Conservation (phyloP, 495 filamentous ascomycete species). For the Hypoxylon trugodes region DNA sequence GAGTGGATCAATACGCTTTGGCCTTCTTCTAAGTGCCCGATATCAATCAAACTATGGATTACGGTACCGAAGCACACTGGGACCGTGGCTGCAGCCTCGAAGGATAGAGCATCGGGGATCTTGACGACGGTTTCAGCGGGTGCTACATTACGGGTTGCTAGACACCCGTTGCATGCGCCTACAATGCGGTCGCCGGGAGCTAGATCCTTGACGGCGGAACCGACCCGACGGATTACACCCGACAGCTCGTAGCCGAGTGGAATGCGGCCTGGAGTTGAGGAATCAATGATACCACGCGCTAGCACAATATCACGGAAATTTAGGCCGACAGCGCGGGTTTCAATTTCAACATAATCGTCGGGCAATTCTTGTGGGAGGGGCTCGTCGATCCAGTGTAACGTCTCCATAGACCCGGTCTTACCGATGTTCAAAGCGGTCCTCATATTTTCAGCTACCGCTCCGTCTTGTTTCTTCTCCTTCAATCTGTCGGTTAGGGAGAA, state of each 20-base stretch:
- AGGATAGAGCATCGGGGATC: slow-evolving; percentile 54
- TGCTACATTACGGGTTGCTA: slow-evolving; percentile 42
- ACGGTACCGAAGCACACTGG: slow-evolving; percentile 63
- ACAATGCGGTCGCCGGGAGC: slow-evolving; percentile 53
- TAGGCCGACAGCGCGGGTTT: slow-evolving; percentile 48
- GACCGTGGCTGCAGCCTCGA: slow-evolving; percentile 59
- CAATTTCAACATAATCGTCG: slow-evolving; percentile 47
- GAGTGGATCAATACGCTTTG: slow-evolving; percentile 66
- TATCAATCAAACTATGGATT: slow-evolving; percentile 55
- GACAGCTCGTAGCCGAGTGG: slow-evolving; percentile 48
- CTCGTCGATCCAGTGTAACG: slow-evolving; percentile 37
- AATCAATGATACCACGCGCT: slow-evolving; percentile 43
- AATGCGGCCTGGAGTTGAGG: slow-evolving; percentile 27
- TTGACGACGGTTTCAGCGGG: slow-evolving; percentile 42
- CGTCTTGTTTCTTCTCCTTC: neutral
- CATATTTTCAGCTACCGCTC: neutral
- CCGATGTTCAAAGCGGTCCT: slow-evolving; percentile 24
- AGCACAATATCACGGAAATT: slow-evolving; percentile 53
- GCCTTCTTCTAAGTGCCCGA: slow-evolving; percentile 48
- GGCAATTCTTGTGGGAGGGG: slow-evolving; percentile 5
- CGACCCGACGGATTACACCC: slow-evolving; percentile 52
- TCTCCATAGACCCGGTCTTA: slow-evolving; percentile 35
- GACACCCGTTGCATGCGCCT: slow-evolving; percentile 43
- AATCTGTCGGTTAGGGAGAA: slow-evolving; percentile 20
- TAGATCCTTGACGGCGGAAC: slow-evolving; percentile 47